These are phyloP conservation scores for Cicer cuneatum DNA, from an alignment of 306 rosid genomes.

Conservation along the genomic window DNA sequence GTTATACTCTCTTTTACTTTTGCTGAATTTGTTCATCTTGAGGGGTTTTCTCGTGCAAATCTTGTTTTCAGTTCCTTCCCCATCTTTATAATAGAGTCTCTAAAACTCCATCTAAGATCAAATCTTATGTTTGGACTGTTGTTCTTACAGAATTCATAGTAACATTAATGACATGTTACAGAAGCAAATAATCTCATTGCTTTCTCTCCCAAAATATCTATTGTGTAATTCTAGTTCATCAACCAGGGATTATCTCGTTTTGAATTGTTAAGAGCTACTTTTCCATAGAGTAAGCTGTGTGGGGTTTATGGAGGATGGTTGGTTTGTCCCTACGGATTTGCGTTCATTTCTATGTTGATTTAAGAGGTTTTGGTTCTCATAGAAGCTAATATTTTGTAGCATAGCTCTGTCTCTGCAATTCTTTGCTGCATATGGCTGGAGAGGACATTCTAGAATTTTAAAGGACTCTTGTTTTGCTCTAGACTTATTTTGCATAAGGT, in stretches of 20 bases:
- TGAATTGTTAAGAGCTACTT: not conserved
- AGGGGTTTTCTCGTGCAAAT: not conserved
- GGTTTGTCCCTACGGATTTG: slow-evolving; percentile 1
- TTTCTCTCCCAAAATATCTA: not conserved
- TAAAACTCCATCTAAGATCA: slow-evolving; percentile 7
- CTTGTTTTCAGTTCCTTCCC: not conserved
- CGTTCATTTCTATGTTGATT: slow-evolving; percentile 11
- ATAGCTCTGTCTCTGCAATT: not conserved
- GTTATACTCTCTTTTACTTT: slow-evolving; percentile 3
- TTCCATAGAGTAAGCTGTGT: not conserved
- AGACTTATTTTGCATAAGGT: slow-evolving; percentile 22
- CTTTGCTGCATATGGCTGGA: slow-evolving; percentile 2
- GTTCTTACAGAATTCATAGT: not conserved
- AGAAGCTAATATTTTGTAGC: slow-evolving; percentile 13
- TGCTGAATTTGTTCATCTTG: not conserved
- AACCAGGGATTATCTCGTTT: not conserved
- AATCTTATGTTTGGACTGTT: slow-evolving; percentile 6
- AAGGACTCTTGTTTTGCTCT: not conserved
- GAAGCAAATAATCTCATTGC: not conserved
- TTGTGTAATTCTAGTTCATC: not conserved
- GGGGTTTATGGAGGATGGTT: not conserved
- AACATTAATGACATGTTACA: not conserved
- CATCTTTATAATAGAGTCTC: not conserved
- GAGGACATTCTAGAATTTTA: slow-evolving; percentile 7
- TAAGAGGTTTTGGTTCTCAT: slow-evolving; percentile 7